A percentile compares a stretch with the other conserved stretches of the same genome.
Evolutionary conservation across 257 asterid genomes (phyloP).

Genomic region (Rehmannia glutinosa): DNA sequence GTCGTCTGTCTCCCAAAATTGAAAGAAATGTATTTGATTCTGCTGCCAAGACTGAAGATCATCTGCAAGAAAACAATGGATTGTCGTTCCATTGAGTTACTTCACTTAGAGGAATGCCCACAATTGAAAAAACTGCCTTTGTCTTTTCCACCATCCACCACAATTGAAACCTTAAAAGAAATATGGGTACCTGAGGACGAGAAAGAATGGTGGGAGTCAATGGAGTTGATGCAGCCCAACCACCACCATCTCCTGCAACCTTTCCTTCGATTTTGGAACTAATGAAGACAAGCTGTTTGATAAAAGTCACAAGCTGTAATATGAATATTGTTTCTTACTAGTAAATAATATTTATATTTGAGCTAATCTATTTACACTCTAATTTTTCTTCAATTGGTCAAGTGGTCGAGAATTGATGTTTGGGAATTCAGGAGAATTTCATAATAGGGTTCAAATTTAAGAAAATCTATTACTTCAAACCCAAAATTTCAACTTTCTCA

Average conservation of each 20-base stretch:
- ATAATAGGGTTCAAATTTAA: too few species aligned
- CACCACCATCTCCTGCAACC: neutral
- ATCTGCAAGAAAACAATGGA: constrained; percentile 9
- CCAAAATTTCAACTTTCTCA: too few species aligned
- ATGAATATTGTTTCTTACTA: too few species aligned
- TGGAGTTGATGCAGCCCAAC: neutral
- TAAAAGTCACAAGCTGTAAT: too few species aligned
- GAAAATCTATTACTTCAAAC: too few species aligned
- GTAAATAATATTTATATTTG: too few species aligned
- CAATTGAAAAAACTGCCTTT: neutral
- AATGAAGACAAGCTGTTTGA: too few species aligned
- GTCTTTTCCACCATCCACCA: neutral
- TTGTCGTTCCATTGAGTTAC: constrained; percentile 1
- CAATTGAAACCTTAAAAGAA: neutral
- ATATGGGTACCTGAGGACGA: neutral
- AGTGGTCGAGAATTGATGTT: too few species aligned
- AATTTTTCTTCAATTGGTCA: too few species aligned
- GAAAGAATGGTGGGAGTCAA: constrained; percentile 7
- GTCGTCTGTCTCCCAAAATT: neutral
- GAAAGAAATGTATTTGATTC: neutral
- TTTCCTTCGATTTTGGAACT: neutral
- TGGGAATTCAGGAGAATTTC: too few species aligned
- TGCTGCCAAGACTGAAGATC: neutral
- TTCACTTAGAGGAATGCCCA: neutral
- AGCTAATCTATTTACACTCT: too few species aligned